Evolutionary conservation across 768 basidiomycete species (phyloP), one percentile per base, ranked within the genome.

Genomic region (Calocybe cyanea): DNA sequence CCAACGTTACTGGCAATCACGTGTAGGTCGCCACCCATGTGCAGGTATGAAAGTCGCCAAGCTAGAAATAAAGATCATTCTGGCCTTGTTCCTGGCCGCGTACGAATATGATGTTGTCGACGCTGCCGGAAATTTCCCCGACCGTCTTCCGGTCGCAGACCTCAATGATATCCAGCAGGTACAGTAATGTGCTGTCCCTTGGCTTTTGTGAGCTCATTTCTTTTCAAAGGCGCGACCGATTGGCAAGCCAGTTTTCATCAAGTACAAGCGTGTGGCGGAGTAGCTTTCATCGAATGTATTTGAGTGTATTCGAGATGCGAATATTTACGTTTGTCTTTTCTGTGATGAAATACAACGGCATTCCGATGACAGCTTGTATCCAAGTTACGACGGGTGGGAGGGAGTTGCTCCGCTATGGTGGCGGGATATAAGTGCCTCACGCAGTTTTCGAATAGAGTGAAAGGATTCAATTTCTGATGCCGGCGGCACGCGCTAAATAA

Each of bases 31-130:
- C 8, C 59, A 62, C 51, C 66, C 67, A 0, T 71, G 70, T 46
- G 52, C 63, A 20, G 69, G 69, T 6, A 65, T 68, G 62, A 63
- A 59, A 45, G 55, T 65, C 17, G 69, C 69, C 3, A 68, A 68
- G 55, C 49, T 70, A 13, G 68, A 70, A 44, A 62, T 70, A 36
- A 69, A 70, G 49, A 45, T 65, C 15, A 62, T 69, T 23, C 36
- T 67, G 11, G 64, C 65, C 7, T 36, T 65, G n/a, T 61, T 71
- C 41, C 52, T 69, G 2, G 45, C 51, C 14, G 62, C 54, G 15
- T 69, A 59, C 48, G 60, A 68, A 0, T 68, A 56, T 43, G 57
- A 60, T n/a, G 19, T 65, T 17, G 65, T 71, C 14, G 64, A 71
- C 51, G 50, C 48, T 21, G 37, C 45, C 35, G 68, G 67, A 2